Evolutionary conservation across 2,329 filamentous ascomycete species (phyloP).

Genomic region (Cucurbitaria berberidis): DNA sequence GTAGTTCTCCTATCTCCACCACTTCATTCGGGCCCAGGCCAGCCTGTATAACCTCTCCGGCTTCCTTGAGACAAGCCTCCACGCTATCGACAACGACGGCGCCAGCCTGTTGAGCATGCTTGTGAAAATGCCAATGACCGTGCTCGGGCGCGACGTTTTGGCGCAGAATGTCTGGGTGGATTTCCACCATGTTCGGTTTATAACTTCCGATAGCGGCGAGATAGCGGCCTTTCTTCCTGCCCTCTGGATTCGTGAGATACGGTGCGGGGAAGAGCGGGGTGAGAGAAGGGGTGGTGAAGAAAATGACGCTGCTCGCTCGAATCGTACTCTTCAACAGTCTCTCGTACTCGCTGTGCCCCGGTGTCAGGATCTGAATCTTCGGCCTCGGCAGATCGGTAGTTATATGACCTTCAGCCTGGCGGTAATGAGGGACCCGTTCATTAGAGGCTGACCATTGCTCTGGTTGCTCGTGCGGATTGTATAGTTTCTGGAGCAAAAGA

Average conservation of each 20-base stretch:
- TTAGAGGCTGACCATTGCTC: conserved; percentile 16
- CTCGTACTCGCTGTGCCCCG: conserved; percentile 71
- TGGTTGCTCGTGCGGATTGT: conserved; percentile 52
- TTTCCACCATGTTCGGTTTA: conserved; percentile 77
- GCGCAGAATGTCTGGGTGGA: conserved; percentile 76
- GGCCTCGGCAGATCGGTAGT: conserved; percentile 32
- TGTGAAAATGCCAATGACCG: conserved; percentile 67
- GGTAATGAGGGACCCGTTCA: conserved; percentile 20
- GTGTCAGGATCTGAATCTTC: conserved; percentile 74
- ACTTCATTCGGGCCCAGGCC: conserved; percentile 75
- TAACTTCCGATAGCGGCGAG: conserved; percentile 76
- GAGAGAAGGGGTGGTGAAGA: conserved; percentile 82
- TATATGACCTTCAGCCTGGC: conserved; percentile 16
- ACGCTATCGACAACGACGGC: conserved; percentile 71
- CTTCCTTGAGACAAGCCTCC: conserved; percentile 78
- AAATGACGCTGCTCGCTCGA: conserved; percentile 77
- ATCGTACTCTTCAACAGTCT: conserved; percentile 75
- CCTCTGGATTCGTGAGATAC: conserved; percentile 75
- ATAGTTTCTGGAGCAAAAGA: conserved; percentile 61
- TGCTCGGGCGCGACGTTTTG: conserved; percentile 64
- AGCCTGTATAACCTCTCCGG: conserved; percentile 84
- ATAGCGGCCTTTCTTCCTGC: conserved; percentile 71
- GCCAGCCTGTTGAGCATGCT: conserved; percentile 64
- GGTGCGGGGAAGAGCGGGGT: conserved; percentile 75
- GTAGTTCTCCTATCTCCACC: conserved; percentile 84